Conservation (phyloP, 2,329 filamentous ascomycete genomes). For the Venturia pyrina region DNA sequence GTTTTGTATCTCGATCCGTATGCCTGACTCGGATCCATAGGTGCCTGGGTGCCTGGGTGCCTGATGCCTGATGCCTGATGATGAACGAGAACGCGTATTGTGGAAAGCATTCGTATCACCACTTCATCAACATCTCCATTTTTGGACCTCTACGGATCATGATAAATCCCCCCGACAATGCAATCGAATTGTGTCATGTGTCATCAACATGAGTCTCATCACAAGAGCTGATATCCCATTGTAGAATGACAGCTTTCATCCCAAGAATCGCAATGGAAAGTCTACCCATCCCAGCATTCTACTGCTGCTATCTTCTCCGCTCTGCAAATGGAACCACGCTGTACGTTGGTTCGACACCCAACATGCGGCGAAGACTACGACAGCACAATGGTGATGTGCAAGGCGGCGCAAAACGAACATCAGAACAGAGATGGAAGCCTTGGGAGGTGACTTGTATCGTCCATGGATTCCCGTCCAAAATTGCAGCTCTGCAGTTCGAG, state of each 20-base stretch:
- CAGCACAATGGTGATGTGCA: conserved; percentile 83
- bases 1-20: too few species aligned
- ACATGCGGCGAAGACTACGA: conserved; percentile 71
- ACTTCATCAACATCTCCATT: too few species aligned
- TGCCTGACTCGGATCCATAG: too few species aligned
- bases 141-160: too few species aligned
- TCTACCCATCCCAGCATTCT: conserved; percentile 67
- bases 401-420: conserved; percentile 74
- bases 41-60: too few species aligned
- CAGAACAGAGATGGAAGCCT: conserved; percentile 57
- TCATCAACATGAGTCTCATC: too few species aligned
- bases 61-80: too few species aligned
- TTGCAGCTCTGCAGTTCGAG: conserved; percentile 91
- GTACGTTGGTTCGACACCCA: conserved; percentile 88
- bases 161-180: not conserved
- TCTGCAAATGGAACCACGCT: conserved; percentile 44
- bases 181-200: too few species aligned
- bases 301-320: conserved; percentile 85
- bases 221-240: too few species aligned
- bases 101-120: too few species aligned
- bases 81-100: too few species aligned
- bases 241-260: not conserved
- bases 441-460: conserved; percentile 85
- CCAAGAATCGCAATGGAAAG: conserved; percentile 8
- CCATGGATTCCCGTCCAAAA: conserved; percentile 76